Evolutionary conservation across 106 monocot species (phyloP).

Genomic region (Alisma plantagoaquatica): DNA sequence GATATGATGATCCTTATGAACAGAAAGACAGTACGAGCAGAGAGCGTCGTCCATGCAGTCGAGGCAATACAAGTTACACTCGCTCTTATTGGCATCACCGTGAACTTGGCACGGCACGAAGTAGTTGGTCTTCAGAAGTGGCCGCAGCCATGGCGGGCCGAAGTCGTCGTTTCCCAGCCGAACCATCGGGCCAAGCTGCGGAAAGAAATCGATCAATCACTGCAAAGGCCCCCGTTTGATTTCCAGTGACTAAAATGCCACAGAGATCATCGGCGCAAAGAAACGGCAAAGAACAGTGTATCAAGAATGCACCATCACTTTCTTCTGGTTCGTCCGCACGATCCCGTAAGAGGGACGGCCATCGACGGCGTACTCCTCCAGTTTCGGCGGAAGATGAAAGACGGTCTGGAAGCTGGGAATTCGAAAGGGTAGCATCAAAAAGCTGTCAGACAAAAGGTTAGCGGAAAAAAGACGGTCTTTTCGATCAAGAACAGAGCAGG

Average conservation of each 20-base stretch:
- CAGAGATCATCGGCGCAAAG: background rate
- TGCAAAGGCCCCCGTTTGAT: background rate
- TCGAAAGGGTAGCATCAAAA: background rate
- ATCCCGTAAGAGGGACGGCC: constrained; percentile 20
- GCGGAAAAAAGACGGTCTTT: too few relatives aligned
- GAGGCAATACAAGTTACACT: constrained; percentile 93
- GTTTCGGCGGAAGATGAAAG: background rate
- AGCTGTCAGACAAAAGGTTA: too few relatives aligned
- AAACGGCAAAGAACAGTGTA: background rate
- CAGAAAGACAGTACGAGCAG: constrained; percentile 72
- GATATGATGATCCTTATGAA: constrained; percentile 70
- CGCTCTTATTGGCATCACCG: constrained; percentile 60
- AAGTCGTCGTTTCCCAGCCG: constrained; percentile 24
- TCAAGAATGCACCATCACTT: constrained; percentile 27
- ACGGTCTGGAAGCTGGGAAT: background rate
- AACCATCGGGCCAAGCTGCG: constrained; percentile 45
- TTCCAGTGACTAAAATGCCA: background rate
- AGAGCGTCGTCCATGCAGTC: constrained; percentile 74
- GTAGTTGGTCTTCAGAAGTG: constrained; percentile 64
- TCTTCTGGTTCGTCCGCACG: constrained; percentile 32
- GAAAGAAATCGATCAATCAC: background rate
- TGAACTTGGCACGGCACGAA: constrained; percentile 62
- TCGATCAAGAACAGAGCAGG: too few relatives aligned
- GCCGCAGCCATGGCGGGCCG: constrained; percentile 65
- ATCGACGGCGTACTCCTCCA: constrained; percentile 43